These are phyloP conservation scores for Populus hybrid DNA, from an alignment of 441 rosid species.

Conservation along the genomic window DNA sequence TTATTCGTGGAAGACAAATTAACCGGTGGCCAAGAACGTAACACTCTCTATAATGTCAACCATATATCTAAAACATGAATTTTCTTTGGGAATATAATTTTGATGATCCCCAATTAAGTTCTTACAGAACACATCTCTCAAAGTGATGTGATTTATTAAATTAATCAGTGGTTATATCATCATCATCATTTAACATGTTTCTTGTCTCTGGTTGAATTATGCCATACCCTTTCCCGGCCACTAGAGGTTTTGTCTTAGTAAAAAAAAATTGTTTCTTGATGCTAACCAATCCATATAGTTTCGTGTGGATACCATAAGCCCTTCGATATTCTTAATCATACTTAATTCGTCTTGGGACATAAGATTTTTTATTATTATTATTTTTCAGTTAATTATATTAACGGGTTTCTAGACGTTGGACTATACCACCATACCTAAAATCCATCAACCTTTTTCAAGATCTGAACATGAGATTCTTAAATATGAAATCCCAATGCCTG, in stretches of 20 bases:
- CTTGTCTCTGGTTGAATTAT: not conserved
- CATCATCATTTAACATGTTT: too few species aligned
- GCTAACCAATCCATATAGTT: too few species aligned
- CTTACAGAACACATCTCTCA: not conserved
- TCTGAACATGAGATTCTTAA: not conserved
- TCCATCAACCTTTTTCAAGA: not conserved
- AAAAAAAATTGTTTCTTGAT: too few species aligned
- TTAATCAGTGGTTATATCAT: not conserved
- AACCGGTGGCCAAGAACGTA: not conserved
- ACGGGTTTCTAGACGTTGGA: not conserved
- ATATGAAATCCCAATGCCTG: not conserved
- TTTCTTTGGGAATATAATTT: too few species aligned
- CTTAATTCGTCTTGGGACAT: not conserved
- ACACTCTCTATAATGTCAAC: not conserved
- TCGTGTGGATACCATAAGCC: not conserved
- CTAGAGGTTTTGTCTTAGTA: not conserved
- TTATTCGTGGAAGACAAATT: not conserved
- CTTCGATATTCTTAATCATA: not conserved
- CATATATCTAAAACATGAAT: not conserved
- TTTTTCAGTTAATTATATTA: not conserved
- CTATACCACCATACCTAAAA: not conserved
- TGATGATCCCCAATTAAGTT: not conserved
- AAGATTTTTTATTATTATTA: too few species aligned
- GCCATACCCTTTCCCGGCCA: not conserved
- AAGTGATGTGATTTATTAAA: not conserved